Conservation (phyloP, 2,329 filamentous ascomycete genomes). For the Aspergillus quadricinctus region DNA sequence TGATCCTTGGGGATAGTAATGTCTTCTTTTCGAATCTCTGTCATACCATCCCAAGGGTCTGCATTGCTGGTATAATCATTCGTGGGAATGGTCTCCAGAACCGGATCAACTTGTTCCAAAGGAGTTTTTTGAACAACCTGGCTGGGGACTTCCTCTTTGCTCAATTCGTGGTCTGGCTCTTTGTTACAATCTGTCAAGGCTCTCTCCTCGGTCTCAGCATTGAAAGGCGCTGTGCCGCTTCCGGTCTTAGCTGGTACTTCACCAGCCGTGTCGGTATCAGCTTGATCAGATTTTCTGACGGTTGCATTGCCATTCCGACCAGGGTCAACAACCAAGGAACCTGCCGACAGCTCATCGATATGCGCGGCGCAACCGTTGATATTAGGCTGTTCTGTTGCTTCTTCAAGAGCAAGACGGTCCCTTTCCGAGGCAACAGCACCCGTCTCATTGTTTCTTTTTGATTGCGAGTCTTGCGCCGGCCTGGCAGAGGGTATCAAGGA, state of each 20-base stretch:
- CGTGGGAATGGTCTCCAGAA: neutral
- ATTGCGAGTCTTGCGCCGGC: neutral
- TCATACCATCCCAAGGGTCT: slow-evolving; percentile 30
- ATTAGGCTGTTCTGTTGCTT: neutral
- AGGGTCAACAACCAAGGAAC: neutral
- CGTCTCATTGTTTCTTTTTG: neutral
- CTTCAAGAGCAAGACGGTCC: neutral
- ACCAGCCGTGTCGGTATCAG: neutral
- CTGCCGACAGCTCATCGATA: neutral
- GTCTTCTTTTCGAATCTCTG: slow-evolving; percentile 39
- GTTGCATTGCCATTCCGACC: neutral
- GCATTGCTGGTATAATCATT: neutral
- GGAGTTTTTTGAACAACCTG: neutral
- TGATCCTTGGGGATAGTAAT: slow-evolving; percentile 49
- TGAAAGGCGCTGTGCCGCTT: neutral
- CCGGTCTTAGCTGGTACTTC: neutral
- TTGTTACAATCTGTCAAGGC: neutral
- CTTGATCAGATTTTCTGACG: neutral
- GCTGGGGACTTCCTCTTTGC: neutral
- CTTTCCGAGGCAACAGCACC: neutral
- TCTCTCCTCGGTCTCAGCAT: neutral
- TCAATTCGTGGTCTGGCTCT: neutral
- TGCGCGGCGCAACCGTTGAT: neutral
- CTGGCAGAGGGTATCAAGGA: neutral
- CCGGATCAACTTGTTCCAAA: neutral